Evolutionary conservation across 2,329 filamentous ascomycete species (phyloP).

Genomic region (Botryotinia convoluta): DNA sequence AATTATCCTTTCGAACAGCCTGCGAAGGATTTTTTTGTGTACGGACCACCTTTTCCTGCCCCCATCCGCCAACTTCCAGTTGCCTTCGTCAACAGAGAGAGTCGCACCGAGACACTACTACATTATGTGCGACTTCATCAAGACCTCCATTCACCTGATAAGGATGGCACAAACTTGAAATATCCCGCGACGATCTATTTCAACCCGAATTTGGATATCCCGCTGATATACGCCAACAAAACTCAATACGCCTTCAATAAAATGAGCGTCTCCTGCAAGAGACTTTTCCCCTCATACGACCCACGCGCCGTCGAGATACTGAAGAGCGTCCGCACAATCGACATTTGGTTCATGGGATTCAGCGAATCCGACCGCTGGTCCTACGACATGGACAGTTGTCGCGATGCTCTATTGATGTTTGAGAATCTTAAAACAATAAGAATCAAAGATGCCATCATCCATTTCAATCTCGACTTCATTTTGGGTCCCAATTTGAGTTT

Average conservation of each 20-base stretch:
- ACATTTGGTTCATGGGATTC: not conserved
- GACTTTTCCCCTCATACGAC: not conserved
- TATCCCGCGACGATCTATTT: not conserved
- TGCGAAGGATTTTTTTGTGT: no score
- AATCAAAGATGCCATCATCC: no score
- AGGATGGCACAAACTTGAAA: not conserved
- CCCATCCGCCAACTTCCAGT: accelerated
- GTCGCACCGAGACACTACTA: not conserved
- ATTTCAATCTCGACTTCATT: no score
- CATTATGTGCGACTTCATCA: not conserved
- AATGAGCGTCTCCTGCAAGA: not conserved
- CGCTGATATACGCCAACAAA: not conserved
- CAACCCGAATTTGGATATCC: not conserved
- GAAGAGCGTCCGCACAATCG: not conserved
- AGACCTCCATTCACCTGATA: not conserved
- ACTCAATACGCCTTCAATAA: not conserved
- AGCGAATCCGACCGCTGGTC: accelerated
- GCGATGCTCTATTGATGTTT: not conserved
- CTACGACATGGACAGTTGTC: not conserved
- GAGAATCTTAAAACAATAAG: not conserved
- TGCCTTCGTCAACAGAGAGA: not conserved
- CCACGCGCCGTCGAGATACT: not conserved
- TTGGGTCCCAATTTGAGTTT: no score
- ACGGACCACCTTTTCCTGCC: no score
- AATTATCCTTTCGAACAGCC: not conserved